phyloP scores from a whole-genome alignment of 106 monocot genomes.

The Dendrobium catenatum region DNA sequence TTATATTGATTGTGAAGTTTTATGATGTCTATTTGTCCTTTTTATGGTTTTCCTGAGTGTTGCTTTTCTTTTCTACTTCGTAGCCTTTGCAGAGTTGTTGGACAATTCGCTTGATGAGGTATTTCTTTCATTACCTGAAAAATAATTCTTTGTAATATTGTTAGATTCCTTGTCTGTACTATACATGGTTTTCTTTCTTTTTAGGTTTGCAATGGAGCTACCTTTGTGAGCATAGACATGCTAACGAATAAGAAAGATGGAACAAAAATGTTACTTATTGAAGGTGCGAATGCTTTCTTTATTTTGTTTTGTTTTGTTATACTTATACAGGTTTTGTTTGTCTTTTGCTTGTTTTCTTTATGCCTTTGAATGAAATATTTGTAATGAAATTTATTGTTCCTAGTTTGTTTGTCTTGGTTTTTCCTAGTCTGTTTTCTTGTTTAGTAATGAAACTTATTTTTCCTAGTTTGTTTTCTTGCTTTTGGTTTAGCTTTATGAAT shows the following conservation, averaged over 20 bases:
- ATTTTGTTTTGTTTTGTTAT: background rate
- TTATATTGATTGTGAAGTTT: background rate
- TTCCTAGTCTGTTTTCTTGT: background rate
- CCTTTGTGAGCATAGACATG: conserved; percentile 80
- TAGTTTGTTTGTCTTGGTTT: background rate
- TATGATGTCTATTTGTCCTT: background rate
- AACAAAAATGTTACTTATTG: conserved; percentile 73
- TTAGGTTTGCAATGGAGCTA: conserved; percentile 88
- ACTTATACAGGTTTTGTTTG: background rate
- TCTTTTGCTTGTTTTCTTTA: background rate
- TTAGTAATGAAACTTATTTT: background rate
- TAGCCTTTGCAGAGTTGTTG: conserved; percentile 95
- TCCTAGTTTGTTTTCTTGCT: background rate
- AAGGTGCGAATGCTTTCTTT: conserved; percentile 40
- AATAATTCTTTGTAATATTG: background rate
- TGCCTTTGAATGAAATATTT: background rate
- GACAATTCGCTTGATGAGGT: conserved; percentile 98
- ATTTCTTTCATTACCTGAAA: background rate
- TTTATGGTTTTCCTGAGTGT: background rate
- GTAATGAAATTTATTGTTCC: background rate
- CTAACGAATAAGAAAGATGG: conserved; percentile 60
- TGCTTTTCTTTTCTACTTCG: conserved; percentile 10
- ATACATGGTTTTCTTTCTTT: background rate
- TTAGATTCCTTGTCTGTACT: background rate
- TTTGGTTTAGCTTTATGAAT: too few species aligned